These are phyloP conservation scores for Filosporella fistucella DNA, from an alignment of 495 filamentous ascomycete genomes.

Conservation along the genomic window DNA sequence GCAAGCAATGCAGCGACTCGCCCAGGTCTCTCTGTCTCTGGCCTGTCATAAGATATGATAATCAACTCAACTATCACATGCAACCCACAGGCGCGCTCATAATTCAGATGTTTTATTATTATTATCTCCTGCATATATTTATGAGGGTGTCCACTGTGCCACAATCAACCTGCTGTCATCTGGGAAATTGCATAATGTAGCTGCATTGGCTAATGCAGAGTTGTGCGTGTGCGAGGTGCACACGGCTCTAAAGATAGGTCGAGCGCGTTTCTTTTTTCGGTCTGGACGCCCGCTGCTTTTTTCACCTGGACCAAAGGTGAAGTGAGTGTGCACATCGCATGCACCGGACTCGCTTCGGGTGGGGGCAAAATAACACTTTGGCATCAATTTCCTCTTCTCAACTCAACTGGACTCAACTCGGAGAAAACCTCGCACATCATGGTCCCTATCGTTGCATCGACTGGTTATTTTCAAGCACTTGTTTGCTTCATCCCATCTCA, in stretches of 20 bases:
- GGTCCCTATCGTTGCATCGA: neutral
- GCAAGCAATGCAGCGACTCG: neutral
- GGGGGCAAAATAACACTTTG: no score
- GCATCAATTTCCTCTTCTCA: no score
- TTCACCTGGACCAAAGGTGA: no score
- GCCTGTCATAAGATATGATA: neutral
- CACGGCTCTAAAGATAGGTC: conserved; percentile 18
- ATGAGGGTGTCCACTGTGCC: neutral
- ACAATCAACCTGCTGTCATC: conserved; percentile 5
- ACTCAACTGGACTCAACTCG: no score
- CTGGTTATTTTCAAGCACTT: neutral
- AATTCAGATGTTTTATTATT: neutral
- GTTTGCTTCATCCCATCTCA: neutral
- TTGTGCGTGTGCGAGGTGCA: conserved; percentile 4
- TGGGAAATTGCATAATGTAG: conserved; percentile 5
- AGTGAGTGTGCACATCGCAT: no score
- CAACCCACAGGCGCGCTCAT: neutral
- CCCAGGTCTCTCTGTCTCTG: neutral
- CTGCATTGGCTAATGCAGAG: conserved; percentile 3
- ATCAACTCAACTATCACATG: conserved; percentile 7
- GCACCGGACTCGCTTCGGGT: no score
- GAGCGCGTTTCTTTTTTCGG: conserved; percentile 7
- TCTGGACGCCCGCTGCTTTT: conserved; percentile 8
- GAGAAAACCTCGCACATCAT: neutral
- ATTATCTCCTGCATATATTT: neutral